Conservation (phyloP, 345 rosid species). For the Brassica nigra region DNA sequence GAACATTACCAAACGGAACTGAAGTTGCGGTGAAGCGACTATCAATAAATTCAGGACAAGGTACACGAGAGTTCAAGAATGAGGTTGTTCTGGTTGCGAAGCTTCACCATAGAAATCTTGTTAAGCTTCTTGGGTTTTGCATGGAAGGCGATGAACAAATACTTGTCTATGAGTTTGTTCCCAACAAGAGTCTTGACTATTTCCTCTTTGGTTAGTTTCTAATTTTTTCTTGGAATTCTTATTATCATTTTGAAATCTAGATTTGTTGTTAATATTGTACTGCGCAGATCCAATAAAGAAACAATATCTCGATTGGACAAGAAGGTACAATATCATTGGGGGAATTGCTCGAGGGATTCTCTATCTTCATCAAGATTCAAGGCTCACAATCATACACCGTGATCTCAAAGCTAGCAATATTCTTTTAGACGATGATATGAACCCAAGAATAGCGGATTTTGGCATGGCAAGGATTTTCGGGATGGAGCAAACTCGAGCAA, state of each 20-base stretch:
- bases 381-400: slow-evolving; percentile 30
- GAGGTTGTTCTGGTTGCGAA: slow-evolving; percentile 47
- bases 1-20: slow-evolving; percentile 29
- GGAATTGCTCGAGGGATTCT: slow-evolving; percentile 31
- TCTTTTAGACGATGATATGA: slow-evolving; percentile 30
- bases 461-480: slow-evolving; percentile 32
- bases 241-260: background rate
- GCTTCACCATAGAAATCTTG: slow-evolving; percentile 57
- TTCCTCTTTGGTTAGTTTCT: slow-evolving; percentile 36
- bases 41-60: slow-evolving; percentile 43
- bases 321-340: slow-evolving; percentile 19
- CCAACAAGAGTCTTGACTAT: slow-evolving; percentile 44
- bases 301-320: slow-evolving; percentile 2
- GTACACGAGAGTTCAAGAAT: slow-evolving; percentile 47
- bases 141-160: slow-evolving; percentile 44
- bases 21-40: slow-evolving; percentile 51
- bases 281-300: slow-evolving; percentile 3
- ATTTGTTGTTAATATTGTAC: too few species aligned
- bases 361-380: slow-evolving; percentile 36
- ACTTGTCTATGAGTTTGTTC: slow-evolving; percentile 49
- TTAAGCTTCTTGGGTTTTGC: slow-evolving; percentile 45
- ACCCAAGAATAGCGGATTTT: slow-evolving; percentile 32
- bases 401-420: slow-evolving; percentile 32
- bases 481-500: slow-evolving; percentile 16
- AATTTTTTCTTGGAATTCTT: background rate